A percentile compares a stretch with the other conserved stretches of the same genome.
These are phyloP conservation scores for Boletellus deceptivus DNA, from an alignment of 1,284 basidiomycete genomes.

Conservation along the genomic window DNA sequence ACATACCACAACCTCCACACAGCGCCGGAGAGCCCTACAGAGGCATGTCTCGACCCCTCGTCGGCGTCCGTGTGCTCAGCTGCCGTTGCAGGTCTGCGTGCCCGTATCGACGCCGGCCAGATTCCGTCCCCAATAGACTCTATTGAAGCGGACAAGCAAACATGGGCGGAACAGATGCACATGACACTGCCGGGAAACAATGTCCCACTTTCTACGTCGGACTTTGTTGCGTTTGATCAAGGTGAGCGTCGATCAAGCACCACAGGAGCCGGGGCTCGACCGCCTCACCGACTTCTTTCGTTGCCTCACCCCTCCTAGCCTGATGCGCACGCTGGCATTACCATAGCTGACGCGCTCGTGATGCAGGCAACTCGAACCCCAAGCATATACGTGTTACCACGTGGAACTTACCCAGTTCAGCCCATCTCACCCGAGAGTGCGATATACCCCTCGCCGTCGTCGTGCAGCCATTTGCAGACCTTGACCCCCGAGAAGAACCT, in stretches of 20 bases:
- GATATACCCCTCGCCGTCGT: constrained; percentile 83
- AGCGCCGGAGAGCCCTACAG: constrained; percentile 68
- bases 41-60: constrained; percentile 38
- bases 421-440: constrained; percentile 80
- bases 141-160: constrained; percentile 79
- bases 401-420: constrained; percentile 82
- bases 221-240: constrained; percentile 91
- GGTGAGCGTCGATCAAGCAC: constrained; percentile 45
- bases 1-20: constrained; percentile 77
- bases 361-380: constrained; percentile 70
- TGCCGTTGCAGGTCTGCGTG: constrained; percentile 58
- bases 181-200: constrained; percentile 75
- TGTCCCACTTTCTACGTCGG: constrained; percentile 83
- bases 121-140: constrained; percentile 89
- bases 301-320: not conserved
- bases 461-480: constrained; percentile 89
- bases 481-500: constrained; percentile 77
- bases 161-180: constrained; percentile 80
- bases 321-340: not conserved
- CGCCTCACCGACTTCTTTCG: not conserved
- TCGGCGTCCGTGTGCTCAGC: constrained; percentile 2
- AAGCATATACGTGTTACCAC: constrained; percentile 89
- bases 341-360: constrained; percentile 12
- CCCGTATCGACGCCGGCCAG: constrained; percentile 87
- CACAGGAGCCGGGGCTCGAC: not conserved